Percentiles rank a stretch among this genome's conserved stretches.
phyloP scores from a whole-genome alignment of 805 yeast genomes.

The Metschnikowia aberdeeniae region DNA sequence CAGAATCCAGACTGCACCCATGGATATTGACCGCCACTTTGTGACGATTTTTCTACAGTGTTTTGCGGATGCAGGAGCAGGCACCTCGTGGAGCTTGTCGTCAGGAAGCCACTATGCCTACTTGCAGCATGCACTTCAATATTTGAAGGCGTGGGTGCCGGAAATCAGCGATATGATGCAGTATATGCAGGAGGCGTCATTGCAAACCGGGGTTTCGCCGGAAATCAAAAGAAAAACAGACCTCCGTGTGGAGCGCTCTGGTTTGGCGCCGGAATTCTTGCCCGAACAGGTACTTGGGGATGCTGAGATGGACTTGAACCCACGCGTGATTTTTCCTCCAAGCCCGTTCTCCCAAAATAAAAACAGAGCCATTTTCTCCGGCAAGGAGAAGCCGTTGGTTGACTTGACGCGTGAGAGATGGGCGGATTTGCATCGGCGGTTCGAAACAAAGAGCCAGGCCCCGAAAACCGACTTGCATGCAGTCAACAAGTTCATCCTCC shows the following conservation, averaged over 20 bases:
- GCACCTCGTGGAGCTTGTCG: conserved; percentile 22
- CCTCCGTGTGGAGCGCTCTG: conserved; percentile 3
- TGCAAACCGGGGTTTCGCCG: neutral
- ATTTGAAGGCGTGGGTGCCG: conserved; percentile 32
- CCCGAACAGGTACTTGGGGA: conserved; percentile 14
- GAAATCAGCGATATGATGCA: conserved; percentile 20
- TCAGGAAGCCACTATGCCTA: conserved; percentile 30
- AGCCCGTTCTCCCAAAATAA: conserved; percentile 22
- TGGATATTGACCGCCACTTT: conserved; percentile 33
- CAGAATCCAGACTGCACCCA: conserved; percentile 7
- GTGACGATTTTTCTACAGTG: conserved; percentile 28
- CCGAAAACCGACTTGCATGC: conserved; percentile 13
- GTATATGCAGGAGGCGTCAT: conserved; percentile 3
- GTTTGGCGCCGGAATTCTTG: conserved; percentile 3
- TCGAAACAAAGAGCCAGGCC: neutral
- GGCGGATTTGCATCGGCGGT: conserved; percentile 17
- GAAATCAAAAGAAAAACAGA: conserved; percentile 10
- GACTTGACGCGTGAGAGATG: conserved; percentile 27
- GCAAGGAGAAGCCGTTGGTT: conserved; percentile 24
- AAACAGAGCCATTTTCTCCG: conserved; percentile 23
- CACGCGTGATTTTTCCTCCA: conserved; percentile 30
- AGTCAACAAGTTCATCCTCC: conserved; percentile 31
- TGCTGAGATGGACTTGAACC: conserved; percentile 20
- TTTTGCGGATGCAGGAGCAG: conserved; percentile 23
- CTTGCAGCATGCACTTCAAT: conserved; percentile 27